Percentiles rank a stretch among this genome's conserved stretches.
phyloP scores from a whole-genome alignment of 768 basidiomycete species.

The Calocybe cyanea region DNA sequence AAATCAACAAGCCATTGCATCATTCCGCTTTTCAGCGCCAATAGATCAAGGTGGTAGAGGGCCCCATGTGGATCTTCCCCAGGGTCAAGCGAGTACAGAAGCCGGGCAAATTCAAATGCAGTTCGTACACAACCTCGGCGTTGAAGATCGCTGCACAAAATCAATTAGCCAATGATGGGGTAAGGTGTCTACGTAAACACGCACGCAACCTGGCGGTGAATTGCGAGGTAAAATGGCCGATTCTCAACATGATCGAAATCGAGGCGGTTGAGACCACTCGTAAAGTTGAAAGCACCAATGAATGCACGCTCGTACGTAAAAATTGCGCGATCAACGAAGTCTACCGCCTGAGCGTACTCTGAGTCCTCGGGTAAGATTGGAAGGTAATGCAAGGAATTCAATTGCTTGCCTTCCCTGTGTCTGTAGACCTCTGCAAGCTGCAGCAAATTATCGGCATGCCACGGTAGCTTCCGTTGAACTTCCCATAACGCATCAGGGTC shows the following conservation, averaged over 20 bases:
- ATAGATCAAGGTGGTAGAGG: constrained; percentile 77
- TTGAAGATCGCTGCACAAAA: constrained; percentile 61
- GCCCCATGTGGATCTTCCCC: constrained; percentile 87
- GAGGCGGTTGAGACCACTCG: constrained; percentile 74
- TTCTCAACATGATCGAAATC: constrained; percentile 93
- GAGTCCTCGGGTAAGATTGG: neutral
- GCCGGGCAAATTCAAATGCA: constrained; percentile 86
- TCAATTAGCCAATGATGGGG: neutral
- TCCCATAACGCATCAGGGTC: constrained; percentile 79
- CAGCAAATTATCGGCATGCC: constrained; percentile 90
- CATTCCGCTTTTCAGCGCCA: constrained; percentile 81
- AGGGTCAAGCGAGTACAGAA: constrained; percentile 83
- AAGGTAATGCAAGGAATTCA: constrained; percentile 1
- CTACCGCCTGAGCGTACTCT: constrained; percentile 84
- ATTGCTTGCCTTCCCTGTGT: constrained; percentile 74
- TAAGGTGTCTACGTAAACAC: neutral
- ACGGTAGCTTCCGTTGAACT: constrained; percentile 73
- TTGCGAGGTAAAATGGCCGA: constrained; percentile 84
- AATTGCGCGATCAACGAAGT: constrained; percentile 88
- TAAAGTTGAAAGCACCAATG: constrained; percentile 82
- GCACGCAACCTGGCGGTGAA: constrained; percentile 80
- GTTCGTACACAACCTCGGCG: constrained; percentile 88
- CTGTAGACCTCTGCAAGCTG: constrained; percentile 82
- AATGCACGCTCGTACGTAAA: constrained; percentile 93
- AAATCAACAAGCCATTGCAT: constrained; percentile 75